Conservation (phyloP, 2,329 filamentous ascomycete genomes). For the Aspergillus quadrilineatus region DNA sequence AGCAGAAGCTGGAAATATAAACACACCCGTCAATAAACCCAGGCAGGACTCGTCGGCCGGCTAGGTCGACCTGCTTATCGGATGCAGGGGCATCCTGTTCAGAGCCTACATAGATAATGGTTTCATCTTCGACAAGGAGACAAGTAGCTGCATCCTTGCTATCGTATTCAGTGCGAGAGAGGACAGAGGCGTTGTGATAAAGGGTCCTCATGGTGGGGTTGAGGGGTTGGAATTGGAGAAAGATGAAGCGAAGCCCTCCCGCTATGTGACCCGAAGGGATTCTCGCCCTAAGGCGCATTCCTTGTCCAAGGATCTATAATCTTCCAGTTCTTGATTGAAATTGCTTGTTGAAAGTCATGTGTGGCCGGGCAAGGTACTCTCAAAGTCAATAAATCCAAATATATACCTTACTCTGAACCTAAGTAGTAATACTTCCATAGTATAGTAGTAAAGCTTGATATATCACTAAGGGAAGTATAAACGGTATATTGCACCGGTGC, state of each 20-base stretch:
- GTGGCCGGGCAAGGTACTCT: no score
- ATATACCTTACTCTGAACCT: no score
- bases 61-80: conserved; percentile 33
- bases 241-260: neutral
- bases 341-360: no score
- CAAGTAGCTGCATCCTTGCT: conserved; percentile 5
- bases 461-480: no score
- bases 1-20: neutral
- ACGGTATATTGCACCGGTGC: no score
- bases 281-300: neutral
- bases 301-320: no score
- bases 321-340: no score
- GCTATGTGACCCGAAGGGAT: neutral
- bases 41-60: conserved; percentile 41
- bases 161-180: conserved; percentile 4
- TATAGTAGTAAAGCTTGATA: no score
- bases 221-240: neutral
- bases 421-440: no score
- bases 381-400: no score
- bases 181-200: conserved; percentile 17
- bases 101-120: conserved; percentile 42
- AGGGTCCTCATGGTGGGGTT: conserved; percentile 18
- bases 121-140: conserved; percentile 42
- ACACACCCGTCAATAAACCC: conserved; percentile 50
- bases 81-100: conserved; percentile 26